Base-by-base conservation (phyloP, 371 early-diverging fungal genomes). In the Syncephalastrum racemosum region DNA sequence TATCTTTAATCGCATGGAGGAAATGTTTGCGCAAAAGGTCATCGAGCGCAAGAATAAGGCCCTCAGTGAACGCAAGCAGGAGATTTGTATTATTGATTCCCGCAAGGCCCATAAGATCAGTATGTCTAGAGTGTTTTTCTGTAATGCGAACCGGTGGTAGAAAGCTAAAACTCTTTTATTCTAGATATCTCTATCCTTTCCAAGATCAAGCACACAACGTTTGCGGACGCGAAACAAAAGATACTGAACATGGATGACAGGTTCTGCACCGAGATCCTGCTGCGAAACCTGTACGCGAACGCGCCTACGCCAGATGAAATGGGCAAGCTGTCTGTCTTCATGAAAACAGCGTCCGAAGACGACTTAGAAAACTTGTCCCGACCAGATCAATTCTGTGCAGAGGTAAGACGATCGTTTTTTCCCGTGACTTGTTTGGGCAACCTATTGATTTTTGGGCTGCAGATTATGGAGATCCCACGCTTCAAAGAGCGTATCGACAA, bases 351-450 rank as follows among this genome's bases (percentile, higher is more conserved):
- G 0, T 58, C 83, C 0, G 83, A 82, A 31, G 86, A 90, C 15
- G 86, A 86, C 51, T 62, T 82, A 22, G 66, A 79, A 53, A 80
- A 79, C 18, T 68, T 96, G 47, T 83, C 90, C 7, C 75, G 83
- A 27, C 83, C 96, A 4, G 97, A 96, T 36, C 81, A 82, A 24
- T 96, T 96, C 70, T 84, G 93, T 67, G 75, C 92, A n/a, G 94
- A 93, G 83, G 85, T 90, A 71, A 48, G 47, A 4, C 19, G 4
- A 5, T 0, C 3, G 10, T 31, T 31, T 31, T 8, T 10, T 31
- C 18, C 54, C 4, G 43, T 63, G 13, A n/a, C n/a, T n/a, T 4
- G 23, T n/a, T 59, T 27, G 53, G 65, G 50, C 19, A 62, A 4
- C 44, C 31, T 53, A 44, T 36, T 22, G 23, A 16, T 4, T 68